A percentile compares a stretch with the other conserved stretches of the same genome.
phyloP scores from a whole-genome alignment of 768 basidiomycete species.

The Amanita polypyramis region DNA sequence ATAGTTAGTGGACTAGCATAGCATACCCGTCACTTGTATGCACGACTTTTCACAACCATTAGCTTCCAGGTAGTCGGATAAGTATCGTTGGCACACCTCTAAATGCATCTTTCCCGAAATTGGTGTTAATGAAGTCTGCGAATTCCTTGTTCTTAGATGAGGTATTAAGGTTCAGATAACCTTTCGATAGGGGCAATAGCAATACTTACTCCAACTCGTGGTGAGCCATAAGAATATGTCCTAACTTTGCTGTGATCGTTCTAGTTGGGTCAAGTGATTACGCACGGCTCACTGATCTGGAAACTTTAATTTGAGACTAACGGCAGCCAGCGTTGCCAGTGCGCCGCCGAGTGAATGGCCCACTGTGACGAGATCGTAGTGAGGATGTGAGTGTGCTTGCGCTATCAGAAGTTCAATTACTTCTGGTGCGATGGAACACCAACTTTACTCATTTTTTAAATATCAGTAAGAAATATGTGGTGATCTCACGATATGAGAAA shows the following conservation, averaged over 20 bases:
- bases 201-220: constrained; percentile 32
- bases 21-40: constrained; percentile 39
- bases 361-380: constrained; percentile 30
- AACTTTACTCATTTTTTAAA: constrained; percentile 21
- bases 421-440: constrained; percentile 36
- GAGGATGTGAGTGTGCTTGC: constrained; percentile 25
- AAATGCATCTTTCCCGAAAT: constrained; percentile 28
- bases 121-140: constrained; percentile 31
- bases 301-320: constrained; percentile 33
- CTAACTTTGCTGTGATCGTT: constrained; percentile 20
- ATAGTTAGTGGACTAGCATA: too few relatives aligned
- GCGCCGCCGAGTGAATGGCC: constrained; percentile 51
- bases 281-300: constrained; percentile 20
- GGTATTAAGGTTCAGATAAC: not conserved
- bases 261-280: not conserved
- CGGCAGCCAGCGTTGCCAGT: constrained; percentile 36
- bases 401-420: constrained; percentile 25
- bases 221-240: constrained; percentile 42
- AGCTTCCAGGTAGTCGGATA: not conserved
- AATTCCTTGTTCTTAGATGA: constrained; percentile 32
- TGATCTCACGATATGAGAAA: constrained; percentile 37
- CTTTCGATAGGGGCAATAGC: not conserved
- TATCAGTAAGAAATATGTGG: not conserved
- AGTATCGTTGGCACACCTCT: constrained; percentile 24
- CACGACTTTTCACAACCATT: constrained; percentile 24